Evolutionary conservation across 2,329 filamentous ascomycete species (phyloP).

Genomic region (Ophiognomonia clavigignenti-juglandacearum): DNA sequence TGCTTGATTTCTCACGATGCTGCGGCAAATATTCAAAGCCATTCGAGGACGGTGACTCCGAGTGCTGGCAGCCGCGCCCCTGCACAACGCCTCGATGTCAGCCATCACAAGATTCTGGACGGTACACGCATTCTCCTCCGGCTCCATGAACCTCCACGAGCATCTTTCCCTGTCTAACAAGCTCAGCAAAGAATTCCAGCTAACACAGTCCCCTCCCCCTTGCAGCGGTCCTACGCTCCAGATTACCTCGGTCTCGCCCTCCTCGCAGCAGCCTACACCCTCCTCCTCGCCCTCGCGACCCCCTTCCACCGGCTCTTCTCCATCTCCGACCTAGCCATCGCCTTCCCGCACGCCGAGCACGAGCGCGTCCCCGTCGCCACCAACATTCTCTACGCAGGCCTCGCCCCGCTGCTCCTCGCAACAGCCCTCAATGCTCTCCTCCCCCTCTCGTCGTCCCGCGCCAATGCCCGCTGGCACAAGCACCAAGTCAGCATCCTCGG

Average conservation of each 20-base stretch:
- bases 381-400: conserved; percentile 75
- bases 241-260: conserved; percentile 79
- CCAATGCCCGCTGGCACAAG: conserved; percentile 57
- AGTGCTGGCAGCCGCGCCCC: conserved; percentile 31
- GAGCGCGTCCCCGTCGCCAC: conserved; percentile 77
- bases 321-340: conserved; percentile 76
- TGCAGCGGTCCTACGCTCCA: conserved; percentile 73
- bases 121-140: conserved; percentile 29
- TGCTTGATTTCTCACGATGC: conserved; percentile 25
- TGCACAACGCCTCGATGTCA: conserved; percentile 20
- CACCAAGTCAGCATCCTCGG: conserved; percentile 81
- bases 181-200: no score
- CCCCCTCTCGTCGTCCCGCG: conserved; percentile 41
- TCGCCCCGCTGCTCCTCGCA: conserved; percentile 64
- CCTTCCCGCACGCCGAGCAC: conserved; percentile 77
- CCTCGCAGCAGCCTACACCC: conserved; percentile 62
- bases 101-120: conserved; percentile 42
- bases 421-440: conserved; percentile 58
- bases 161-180: no score
- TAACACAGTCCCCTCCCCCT: neutral
- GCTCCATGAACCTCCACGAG: no score
- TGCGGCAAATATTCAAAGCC: conserved; percentile 31
- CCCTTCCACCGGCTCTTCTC: conserved; percentile 96
- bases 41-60: conserved; percentile 39
- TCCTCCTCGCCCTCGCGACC: conserved; percentile 63